A percentile compares a stretch with the other conserved stretches of the same genome.
Evolutionary conservation across 768 basidiomycete species (phyloP).

Genomic region (Phylloporus scabripes): DNA sequence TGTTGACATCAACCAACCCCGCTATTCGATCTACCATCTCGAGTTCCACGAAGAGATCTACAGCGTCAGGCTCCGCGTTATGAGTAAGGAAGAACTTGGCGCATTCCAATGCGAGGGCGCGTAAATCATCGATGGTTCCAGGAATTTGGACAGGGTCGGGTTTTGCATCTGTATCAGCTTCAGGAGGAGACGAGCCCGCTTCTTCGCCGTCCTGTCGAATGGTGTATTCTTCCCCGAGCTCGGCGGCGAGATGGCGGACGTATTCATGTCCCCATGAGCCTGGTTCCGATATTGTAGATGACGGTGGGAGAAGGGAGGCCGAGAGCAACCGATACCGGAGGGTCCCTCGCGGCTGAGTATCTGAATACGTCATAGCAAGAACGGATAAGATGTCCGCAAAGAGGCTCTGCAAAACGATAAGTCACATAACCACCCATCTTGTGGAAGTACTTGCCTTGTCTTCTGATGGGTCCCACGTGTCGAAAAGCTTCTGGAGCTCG

Average conservation of each 20-base stretch:
- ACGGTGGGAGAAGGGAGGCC: conserved; percentile 56
- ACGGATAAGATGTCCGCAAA: conserved; percentile 98
- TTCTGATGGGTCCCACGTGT: conserved; percentile 71
- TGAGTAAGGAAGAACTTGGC: conserved; percentile 86
- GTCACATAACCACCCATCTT: not conserved
- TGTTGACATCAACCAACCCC: conserved; percentile 79
- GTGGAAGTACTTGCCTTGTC: conserved; percentile 44
- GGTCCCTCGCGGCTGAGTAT: conserved; percentile 94
- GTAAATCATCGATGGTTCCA: conserved; percentile 71
- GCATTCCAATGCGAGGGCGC: conserved; percentile 73
- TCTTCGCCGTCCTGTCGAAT: conserved; percentile 56
- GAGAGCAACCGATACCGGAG: conserved; percentile 88
- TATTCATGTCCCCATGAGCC: conserved; percentile 99
- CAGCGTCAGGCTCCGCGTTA: conserved; percentile 97
- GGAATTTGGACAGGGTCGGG: conserved; percentile 30
- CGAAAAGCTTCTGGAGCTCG: conserved; percentile 76
- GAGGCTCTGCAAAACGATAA: conserved; percentile 53
- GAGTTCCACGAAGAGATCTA: conserved; percentile 90
- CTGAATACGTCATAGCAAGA: conserved; percentile 99
- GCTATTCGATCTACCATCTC: conserved; percentile 81
- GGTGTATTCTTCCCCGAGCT: conserved; percentile 90
- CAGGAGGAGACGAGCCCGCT: conserved; percentile 19
- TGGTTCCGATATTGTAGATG: conserved; percentile 74
- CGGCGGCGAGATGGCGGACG: conserved; percentile 92
- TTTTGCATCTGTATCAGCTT: conserved; percentile 26